Evolutionary conservation across 2,329 filamentous ascomycete species (phyloP), one percentile per base, ranked within the genome.

Genomic region (Didymella pomorum): DNA sequence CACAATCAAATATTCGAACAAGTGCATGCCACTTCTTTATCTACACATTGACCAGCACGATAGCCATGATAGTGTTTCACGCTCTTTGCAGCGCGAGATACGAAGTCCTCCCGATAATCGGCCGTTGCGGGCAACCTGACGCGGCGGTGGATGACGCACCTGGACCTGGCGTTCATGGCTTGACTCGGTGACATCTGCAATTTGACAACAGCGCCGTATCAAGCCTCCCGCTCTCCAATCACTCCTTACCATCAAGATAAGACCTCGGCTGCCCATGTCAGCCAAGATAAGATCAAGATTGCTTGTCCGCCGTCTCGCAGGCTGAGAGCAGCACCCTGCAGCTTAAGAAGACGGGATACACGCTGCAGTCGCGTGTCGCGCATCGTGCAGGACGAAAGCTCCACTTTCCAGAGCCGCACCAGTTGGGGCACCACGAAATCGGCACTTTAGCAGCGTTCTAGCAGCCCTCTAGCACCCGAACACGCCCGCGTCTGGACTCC

Each of bases 111-210:
- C 61, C 59, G 59, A 58, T 25, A 46, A 53, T 58, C 44, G 33
- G 50, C 60, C 58, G 56, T 43, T 41, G 10, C 18, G 21, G 60
- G 56, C 41, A 58, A 31, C 8, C 6, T 7, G 11, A 45, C 29
- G 23, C 57, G 35, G 44, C 35, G 33, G 35, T 50, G 35, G 35
- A 60, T 65, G 60, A 65, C 63, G 63, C 58, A 57, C 43, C 43
- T 37, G 57, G 55, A 56, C 42, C 42, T 35, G 57, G 55, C 59
- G 47, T 46, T 28, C 28, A n/a, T 31, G 25, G 28, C 46, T 49
- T 29, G 41, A 44, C 45, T 51, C 52, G 55, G 62, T 54, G 60
- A 61, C 57, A 59, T 49, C 37, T 52, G 50, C 45, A 52, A 57
- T 58, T 45, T 62, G 60, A 62, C 62, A 51, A 33, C 47, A 33